Base-by-base conservation (phyloP, 176 grass and related monocot genomes). In the Pontederia crassipes region DNA sequence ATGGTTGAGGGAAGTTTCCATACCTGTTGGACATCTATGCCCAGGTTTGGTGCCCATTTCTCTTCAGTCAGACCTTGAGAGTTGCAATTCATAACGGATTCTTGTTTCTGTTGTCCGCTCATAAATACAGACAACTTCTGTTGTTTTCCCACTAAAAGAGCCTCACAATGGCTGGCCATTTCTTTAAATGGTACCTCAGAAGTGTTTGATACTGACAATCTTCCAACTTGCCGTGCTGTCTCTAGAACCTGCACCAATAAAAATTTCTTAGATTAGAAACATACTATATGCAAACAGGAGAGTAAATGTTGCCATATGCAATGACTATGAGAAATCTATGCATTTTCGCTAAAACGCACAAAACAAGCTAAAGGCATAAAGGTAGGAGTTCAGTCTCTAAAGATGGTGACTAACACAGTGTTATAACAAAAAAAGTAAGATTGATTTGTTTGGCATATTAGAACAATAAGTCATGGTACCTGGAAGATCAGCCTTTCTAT, bases 151-250 rank as follows among this genome's bases (percentile, higher is more conserved):
- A 71, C 56, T 14, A 72, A 70, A 80, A 91, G 74, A 62, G 70
- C 80, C 75, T 97, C 93, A 9, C 93, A 91, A 62, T 91, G 81
- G 56, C 59, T 62, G 47, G 87, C 79, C 75, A 91, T 72, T 49
- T 88, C 79, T 51, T 78, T 74, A 48, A 88, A 97, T 71, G 93
- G 81, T 53, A 92, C 49, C 78, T 83, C 61, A 15, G 75, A 52
- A 49, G 78, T 91, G 70, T 72, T 85, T 58, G 93, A 82, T 6
- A 72, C 79, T 3, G 93, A 97, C 28, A 79, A 45, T 74, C 81
- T 85, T 82, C 84, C 87, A 61, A 85, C 77, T 56, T 83, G 61
- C 9, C 1, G 63, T 78, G 84, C 70, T 78, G 77, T 60, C 68
- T 91, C 87, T 10, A 66, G 49, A 70, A 91, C 76, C 92, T 95